phyloP scores from a whole-genome alignment of 306 rosid genomes.

The peach (Prunus persica) region DNA sequence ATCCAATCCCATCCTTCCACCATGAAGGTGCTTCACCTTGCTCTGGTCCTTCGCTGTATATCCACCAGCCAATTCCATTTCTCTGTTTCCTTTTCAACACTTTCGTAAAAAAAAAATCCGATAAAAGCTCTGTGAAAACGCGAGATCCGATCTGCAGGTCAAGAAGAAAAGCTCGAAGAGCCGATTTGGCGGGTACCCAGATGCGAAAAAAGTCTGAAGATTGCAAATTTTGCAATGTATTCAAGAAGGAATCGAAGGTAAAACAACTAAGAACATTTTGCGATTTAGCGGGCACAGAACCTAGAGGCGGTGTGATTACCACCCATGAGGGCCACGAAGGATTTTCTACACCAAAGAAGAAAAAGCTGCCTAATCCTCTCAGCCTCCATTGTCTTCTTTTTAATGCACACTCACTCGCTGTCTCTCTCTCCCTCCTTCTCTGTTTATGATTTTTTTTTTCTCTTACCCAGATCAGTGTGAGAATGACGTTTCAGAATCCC shows the following conservation, averaged over 20 bases:
- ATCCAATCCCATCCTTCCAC: slow-evolving; percentile 30
- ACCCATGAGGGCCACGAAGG: slow-evolving; percentile 69
- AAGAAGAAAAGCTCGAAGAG: slow-evolving; percentile 5
- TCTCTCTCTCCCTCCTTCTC: background rate
- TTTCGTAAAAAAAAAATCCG: background rate
- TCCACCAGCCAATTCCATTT: slow-evolving; percentile 28
- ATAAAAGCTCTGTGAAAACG: background rate
- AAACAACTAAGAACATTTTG: slow-evolving; percentile 4
- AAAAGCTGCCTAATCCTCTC: slow-evolving; percentile 47
- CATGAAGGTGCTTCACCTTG: slow-evolving; percentile 28
- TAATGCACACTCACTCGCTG: background rate
- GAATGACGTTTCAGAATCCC: slow-evolving; percentile 17
- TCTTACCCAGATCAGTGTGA: slow-evolving; percentile 10
- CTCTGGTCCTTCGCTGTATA: slow-evolving; percentile 12
- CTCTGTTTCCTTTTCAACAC: background rate
- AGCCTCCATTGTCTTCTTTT: slow-evolving; percentile 42
- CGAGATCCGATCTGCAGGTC: slow-evolving; percentile 2
- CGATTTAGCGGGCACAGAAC: slow-evolving; percentile 60
- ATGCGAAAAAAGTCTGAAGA: slow-evolving; percentile 18
- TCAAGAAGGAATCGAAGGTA: background rate
- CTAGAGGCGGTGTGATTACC: slow-evolving; percentile 78
- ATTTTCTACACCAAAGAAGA: slow-evolving; percentile 43
- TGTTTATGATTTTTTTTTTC: background rate
- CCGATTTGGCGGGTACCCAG: slow-evolving; percentile 25
- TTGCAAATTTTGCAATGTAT: background rate